Base-by-base conservation (phyloP, 1,139 yeast species). In the Arxiozyma bovina region DNA sequence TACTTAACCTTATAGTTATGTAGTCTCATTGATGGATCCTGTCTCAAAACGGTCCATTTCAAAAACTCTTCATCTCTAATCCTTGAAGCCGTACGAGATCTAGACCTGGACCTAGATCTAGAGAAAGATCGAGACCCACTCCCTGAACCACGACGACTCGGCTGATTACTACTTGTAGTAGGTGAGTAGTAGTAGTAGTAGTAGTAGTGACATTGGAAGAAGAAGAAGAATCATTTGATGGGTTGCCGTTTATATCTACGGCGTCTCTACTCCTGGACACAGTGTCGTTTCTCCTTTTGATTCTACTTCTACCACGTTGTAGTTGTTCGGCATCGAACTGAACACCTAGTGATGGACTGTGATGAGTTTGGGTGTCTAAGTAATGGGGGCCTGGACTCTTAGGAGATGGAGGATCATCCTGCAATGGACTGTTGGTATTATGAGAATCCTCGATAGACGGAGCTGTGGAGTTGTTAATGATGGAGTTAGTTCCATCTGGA, bases 11-110 rank as follows among this genome's bases (percentile, higher is more conserved):
- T 47, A 11, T 45, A 49, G 38, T 54, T 55, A 38, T 53, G 54
- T 84, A 50, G 83, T 72, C 58, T 81, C 82, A 42, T 89, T 79
- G 66, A 85, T 15, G 69, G 69, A 55, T 66, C 70, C 46, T 61
- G 66, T 46, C 63, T 60, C 41, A 67, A 55, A 4, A 67, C 66
- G 1, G 71, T 68, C 70, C 70, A 66, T 53, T 62, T 65, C 47
- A 68, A 53, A 53, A 61, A 62, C 55, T 65, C 67, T 47, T 66
- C 70, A 42, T 65, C 66, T 17, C 65, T 56, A 11, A 67, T 55
- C n/a, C 59, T 54, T 43, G 61, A 55, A 2, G 60, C 50, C 9
- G 57, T 56, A 30, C 61, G 48, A 17, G 57, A 54, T 48, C 59
- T 54, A 1, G 59, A 50, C 48, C 62, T 58, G 4, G 68, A 64